phyloP scores from a whole-genome alignment of 495 filamentous ascomycete species.

The Xylaria venustula region DNA sequence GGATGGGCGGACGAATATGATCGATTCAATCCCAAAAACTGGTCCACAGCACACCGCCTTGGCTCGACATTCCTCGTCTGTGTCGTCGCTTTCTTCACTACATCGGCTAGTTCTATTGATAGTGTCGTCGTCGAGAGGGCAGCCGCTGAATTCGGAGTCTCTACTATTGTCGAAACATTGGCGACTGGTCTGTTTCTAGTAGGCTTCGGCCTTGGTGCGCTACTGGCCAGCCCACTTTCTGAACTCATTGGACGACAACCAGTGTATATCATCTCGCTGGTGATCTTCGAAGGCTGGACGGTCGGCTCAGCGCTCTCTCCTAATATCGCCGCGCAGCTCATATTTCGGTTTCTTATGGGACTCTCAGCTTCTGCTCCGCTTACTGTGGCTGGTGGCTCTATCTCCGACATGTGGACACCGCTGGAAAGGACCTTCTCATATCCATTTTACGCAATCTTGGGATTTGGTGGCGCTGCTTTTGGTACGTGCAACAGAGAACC shows the following conservation, averaged over 20 bases:
- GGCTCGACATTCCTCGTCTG: constrained; percentile 48
- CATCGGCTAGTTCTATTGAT: constrained; percentile 53
- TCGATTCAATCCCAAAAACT: constrained; percentile 52
- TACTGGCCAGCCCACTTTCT: constrained; percentile 46
- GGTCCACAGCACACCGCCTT: constrained; percentile 33
- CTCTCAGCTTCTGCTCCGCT: constrained; percentile 74
- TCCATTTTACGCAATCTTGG: constrained; percentile 52
- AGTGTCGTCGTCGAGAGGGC: constrained; percentile 45
- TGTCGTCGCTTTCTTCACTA: constrained; percentile 47
- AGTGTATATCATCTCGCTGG: constrained; percentile 68
- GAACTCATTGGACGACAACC: constrained; percentile 64
- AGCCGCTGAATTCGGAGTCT: constrained; percentile 47
- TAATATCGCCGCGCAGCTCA: constrained; percentile 66
- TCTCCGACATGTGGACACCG: constrained; percentile 75
- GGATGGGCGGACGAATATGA: constrained; percentile 53
- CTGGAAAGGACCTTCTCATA: constrained; percentile 67
- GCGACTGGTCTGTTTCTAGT: constrained; percentile 59
- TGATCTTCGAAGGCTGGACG: constrained; percentile 67
- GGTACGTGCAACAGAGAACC: background rate
- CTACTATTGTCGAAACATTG: constrained; percentile 52
- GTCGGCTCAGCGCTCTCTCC: constrained; percentile 73
- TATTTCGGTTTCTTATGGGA: constrained; percentile 72
- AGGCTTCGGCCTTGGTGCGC: constrained; percentile 59
- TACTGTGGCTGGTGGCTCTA: constrained; percentile 76
- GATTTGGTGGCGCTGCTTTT: constrained; percentile 36